Evolutionary conservation across 2,329 filamentous ascomycete species (phyloP), one percentile per base, ranked within the genome.

Genomic region (Penicillium sp.): DNA sequence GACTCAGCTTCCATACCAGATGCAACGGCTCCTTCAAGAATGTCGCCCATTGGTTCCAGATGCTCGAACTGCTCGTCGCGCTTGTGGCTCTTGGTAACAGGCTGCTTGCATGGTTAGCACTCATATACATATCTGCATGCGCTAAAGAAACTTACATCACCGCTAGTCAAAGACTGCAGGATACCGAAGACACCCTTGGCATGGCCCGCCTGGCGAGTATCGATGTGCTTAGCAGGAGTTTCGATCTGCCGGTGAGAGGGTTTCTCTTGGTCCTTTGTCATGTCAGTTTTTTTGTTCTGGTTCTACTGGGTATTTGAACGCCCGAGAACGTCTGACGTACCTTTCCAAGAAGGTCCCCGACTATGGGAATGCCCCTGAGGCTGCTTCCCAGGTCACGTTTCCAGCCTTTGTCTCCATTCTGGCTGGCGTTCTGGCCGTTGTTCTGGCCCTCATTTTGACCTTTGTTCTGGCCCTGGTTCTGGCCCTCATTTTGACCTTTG

Each of bases 81-180:
- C n/a, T 56, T 50, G 45, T 59, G 60, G 37, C 46, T 57, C 5
- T 51, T 32, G 20, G n/a, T 22, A 9, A 34, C 24, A 34, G 61
- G 37, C 62, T 64, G 4, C 1, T n/a, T 20, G 1, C 2, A 5
- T 16, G 16, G 24, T 52, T 40, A 57, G 38, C 16, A 18, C 38
- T 22, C 22, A 2, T 6, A 20, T 20, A 18, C 1, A 10, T 8
- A 5, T 6, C 8, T 22, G 5, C 10, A 4, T 9, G 2, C 1
- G 3, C 14, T 10, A 10, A 0, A 11, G 8, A 1, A n/a, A 58
- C 56, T 44, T 53, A 64, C 62, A 20, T 42, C 8, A 20, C 62
- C 56, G 22, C 43, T 59, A 11, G 61, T 64, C 11, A 64, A 39
- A 2, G 40, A 31, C 20, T 59, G 18, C 31, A 64, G n/a, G 3